phyloP scores from a whole-genome alignment of 345 rosid species.

The Diplotaxis tenuifolia region DNA sequence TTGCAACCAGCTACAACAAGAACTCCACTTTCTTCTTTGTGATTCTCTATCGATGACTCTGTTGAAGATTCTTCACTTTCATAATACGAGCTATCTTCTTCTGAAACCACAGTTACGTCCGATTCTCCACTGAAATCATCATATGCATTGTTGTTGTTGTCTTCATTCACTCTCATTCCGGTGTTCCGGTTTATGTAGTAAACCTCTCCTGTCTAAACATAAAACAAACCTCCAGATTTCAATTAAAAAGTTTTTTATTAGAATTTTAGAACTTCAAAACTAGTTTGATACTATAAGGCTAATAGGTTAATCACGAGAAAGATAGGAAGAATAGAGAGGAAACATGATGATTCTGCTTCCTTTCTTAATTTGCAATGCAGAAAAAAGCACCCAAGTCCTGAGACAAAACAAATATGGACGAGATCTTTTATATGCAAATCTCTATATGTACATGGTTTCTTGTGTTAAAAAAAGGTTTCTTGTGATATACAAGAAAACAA shows the following conservation, averaged over 20 bases:
- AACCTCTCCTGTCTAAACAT: slow-evolving; percentile 71
- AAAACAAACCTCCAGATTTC: neutral
- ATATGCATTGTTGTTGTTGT: slow-evolving; percentile 39
- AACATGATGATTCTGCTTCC: neutral
- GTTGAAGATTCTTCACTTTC: slow-evolving; percentile 76
- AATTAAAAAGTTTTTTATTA: neutral
- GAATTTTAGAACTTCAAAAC: neutral
- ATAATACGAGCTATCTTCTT: slow-evolving; percentile 55
- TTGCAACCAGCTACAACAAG: slow-evolving; percentile 96
- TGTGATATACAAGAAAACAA: neutral
- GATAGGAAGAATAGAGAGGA: neutral
- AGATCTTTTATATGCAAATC: neutral
- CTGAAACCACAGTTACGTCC: slow-evolving; percentile 44
- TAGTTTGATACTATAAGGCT: slow-evolving; percentile 3
- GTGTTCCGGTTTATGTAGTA: slow-evolving; percentile 80
- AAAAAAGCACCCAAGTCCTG: neutral
- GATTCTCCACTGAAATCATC: slow-evolving; percentile 34
- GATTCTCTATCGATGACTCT: slow-evolving; percentile 43
- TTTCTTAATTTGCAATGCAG: neutral
- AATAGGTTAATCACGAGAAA: neutral
- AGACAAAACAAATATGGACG: neutral
- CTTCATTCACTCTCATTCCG: slow-evolving; percentile 67
- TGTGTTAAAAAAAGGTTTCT: too few relatives aligned
- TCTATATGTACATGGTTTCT: neutral
- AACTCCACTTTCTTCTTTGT: slow-evolving; percentile 41